A percentile compares a stretch with the other conserved stretches of the same genome.
These are phyloP conservation scores for Poa annua DNA, from an alignment of 176 grass and related monocot species.

Conservation along the genomic window DNA sequence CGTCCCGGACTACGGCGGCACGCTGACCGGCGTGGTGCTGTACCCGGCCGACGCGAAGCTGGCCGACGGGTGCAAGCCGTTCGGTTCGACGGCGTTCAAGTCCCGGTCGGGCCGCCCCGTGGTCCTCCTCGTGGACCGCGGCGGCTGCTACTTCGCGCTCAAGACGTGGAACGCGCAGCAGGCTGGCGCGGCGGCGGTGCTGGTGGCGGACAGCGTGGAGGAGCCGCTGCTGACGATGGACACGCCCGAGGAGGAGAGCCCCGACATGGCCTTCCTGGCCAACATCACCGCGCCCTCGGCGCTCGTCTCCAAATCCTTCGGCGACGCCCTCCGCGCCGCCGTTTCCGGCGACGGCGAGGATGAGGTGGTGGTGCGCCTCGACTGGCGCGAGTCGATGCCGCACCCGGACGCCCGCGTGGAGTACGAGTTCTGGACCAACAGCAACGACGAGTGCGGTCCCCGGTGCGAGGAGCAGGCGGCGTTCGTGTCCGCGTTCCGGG, in stretches of 20 bases:
- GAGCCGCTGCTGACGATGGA: conserved; percentile 94
- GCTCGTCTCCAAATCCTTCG: conserved; percentile 53
- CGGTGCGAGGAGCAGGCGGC: conserved; percentile 80
- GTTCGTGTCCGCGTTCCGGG: conserved; percentile 74
- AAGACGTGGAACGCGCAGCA: conserved; percentile 92
- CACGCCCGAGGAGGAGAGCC: conserved; percentile 61
- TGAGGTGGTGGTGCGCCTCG: conserved; percentile 71
- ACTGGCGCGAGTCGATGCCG: conserved; percentile 97
- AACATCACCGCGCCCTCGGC: conserved; percentile 88
- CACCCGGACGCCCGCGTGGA: conserved; percentile 91
- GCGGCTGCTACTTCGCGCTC: conserved; percentile 90
- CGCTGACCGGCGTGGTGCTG: conserved; percentile 65
- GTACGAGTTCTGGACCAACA: conserved; percentile 99
- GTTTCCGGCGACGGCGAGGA: background rate
- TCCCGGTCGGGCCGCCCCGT: conserved; percentile 64
- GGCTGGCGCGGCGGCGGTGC: conserved; percentile 83
- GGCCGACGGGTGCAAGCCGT: conserved; percentile 53
- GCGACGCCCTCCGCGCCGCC: conserved; percentile 57
- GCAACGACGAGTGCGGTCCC: conserved; percentile 89
- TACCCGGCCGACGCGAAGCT: conserved; percentile 59
- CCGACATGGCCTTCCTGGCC: conserved; percentile 57
- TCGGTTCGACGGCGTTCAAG: conserved; percentile 42
- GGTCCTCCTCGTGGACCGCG: conserved; percentile 90
- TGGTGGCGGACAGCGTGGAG: conserved; percentile 68
- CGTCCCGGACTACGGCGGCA: conserved; percentile 83